Base-by-base conservation (phyloP, 225 moss, liverwort and hornwort genomes). In the Polytrichum formosum region DNA sequence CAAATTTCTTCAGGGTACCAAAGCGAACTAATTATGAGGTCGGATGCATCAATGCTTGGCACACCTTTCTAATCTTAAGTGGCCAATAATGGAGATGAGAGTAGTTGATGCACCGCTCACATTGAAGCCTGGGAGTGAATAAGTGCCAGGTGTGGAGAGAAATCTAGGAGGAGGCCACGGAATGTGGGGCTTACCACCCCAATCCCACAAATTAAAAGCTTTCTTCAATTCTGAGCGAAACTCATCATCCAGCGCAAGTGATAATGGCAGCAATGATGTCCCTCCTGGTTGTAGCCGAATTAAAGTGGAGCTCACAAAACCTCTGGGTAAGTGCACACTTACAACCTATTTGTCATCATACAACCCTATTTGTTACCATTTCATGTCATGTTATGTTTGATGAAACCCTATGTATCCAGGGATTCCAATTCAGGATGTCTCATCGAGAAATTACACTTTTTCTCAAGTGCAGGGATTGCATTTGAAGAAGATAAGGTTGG, bases 211-310 rank as follows among this genome's bases (percentile, higher is more conserved):
- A 25, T 71, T 78, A 67, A 81, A 53, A 66, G 87, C 83, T 55
- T 70, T 83, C 53, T 83, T 56, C 76, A 74, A 70, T 68, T 83
- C 87, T 1, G 87, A 87, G 78, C 74, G 66, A 37, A 74, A 68
- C 26, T 72, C 78, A 54, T 74, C 75, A 16, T 75, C 87, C 7
- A 84, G 79, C 71, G 75, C 74, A 31, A 83, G 37, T 25, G 72
- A 55, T 16, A 81, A 82, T 29, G 85, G 72, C 61, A 78, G 72
- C 55, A 78, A 81, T 55, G 46, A 46, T 46, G 46, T 70, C 26
- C 90, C 91, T 28, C 76, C 90, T 55, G 91, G 91, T 56, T 92
- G 90, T 75, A 92, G 83, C 67, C 87, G 91, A 70, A 73, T 92
- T 69, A 92, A 85, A 81, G 71, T 92, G 66, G 85, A 90, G 60